Evolutionary conservation across 1,139 yeast species (phyloP).

Genomic region (Hansenula lynferdii): DNA sequence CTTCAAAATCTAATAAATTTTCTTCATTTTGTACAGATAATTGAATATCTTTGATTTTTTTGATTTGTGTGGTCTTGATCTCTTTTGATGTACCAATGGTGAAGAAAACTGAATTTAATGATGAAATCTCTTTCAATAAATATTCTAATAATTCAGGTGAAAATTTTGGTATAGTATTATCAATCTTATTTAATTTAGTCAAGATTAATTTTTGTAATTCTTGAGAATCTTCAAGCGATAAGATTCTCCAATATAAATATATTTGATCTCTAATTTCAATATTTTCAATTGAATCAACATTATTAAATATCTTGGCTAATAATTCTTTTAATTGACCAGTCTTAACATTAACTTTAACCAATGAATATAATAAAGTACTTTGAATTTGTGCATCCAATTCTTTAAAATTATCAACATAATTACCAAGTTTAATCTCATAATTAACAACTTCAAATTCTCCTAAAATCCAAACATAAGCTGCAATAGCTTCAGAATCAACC

Average conservation of each 20-base stretch:
- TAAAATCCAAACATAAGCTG: slow-evolving; percentile 83
- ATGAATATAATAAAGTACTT: slow-evolving; percentile 66
- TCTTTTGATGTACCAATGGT: slow-evolving; percentile 55
- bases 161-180: slow-evolving; percentile 66
- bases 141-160: slow-evolving; percentile 65
- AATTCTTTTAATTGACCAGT: slow-evolving; percentile 35
- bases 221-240: slow-evolving; percentile 38
- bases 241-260: slow-evolving; percentile 87
- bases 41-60: slow-evolving; percentile 70
- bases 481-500: slow-evolving; percentile 56
- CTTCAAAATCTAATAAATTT: slow-evolving; percentile 81
- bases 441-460: slow-evolving; percentile 80
- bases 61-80: slow-evolving; percentile 32
- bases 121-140: slow-evolving; percentile 71
- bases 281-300: slow-evolving; percentile 79
- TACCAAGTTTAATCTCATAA: slow-evolving; percentile 37
- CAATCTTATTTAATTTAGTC: slow-evolving; percentile 64
- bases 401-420: slow-evolving; percentile 55
- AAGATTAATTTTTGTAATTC: slow-evolving; percentile 42
- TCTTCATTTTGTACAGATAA: slow-evolving; percentile 81
- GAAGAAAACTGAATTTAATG: slow-evolving; percentile 86
- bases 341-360: slow-evolving; percentile 63
- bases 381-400: slow-evolving; percentile 78
- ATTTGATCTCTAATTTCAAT: slow-evolving; percentile 95
- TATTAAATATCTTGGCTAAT: slow-evolving; percentile 71